Percentiles rank a stretch among this genome's conserved stretches.
phyloP scores from a whole-genome alignment of 768 basidiomycete genomes.

The Stropharia rugosoannulata region DNA sequence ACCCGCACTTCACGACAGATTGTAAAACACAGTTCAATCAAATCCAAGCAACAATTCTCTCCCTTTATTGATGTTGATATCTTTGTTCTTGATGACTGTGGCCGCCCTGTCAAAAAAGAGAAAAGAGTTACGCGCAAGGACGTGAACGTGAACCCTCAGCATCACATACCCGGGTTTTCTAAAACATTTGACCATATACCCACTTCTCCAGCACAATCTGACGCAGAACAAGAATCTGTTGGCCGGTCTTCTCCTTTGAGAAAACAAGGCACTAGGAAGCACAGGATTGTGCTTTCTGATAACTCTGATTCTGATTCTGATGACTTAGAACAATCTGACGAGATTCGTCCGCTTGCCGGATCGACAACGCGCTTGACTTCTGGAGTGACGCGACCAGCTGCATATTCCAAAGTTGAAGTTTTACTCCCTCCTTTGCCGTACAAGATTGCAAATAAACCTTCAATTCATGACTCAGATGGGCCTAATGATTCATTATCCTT shows the following conservation, averaged over 20 bases:
- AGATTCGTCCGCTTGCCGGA: slow-evolving; percentile 4
- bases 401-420: slow-evolving; percentile 34
- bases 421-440: slow-evolving; percentile 40
- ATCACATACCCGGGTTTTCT: neutral
- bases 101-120: slow-evolving; percentile 59
- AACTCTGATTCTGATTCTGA: slow-evolving; percentile 37
- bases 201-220: slow-evolving; percentile 6
- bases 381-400: neutral
- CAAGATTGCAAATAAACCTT: slow-evolving; percentile 8
- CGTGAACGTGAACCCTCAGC: slow-evolving; percentile 33
- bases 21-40: slow-evolving; percentile 27
- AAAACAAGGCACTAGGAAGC: slow-evolving; percentile 22
- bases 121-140: slow-evolving; percentile 52
- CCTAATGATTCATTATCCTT: neutral
- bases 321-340: slow-evolving; percentile 15
- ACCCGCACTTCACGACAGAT: slow-evolving; percentile 19
- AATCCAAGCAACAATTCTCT: slow-evolving; percentile 36
- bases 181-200: slow-evolving; percentile 4
- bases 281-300: slow-evolving; percentile 43
- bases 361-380: neutral
- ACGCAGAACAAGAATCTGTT: slow-evolving; percentile 24
- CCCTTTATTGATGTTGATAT: slow-evolving; percentile 68
- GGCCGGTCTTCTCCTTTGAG: slow-evolving; percentile 24
- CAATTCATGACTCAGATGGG: neutral
- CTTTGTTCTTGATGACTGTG: slow-evolving; percentile 59